Evolutionary conservation across 805 yeast genomes (phyloP), one percentile per base, ranked within the genome.

Genomic region (Ogataea haglerorum): DNA sequence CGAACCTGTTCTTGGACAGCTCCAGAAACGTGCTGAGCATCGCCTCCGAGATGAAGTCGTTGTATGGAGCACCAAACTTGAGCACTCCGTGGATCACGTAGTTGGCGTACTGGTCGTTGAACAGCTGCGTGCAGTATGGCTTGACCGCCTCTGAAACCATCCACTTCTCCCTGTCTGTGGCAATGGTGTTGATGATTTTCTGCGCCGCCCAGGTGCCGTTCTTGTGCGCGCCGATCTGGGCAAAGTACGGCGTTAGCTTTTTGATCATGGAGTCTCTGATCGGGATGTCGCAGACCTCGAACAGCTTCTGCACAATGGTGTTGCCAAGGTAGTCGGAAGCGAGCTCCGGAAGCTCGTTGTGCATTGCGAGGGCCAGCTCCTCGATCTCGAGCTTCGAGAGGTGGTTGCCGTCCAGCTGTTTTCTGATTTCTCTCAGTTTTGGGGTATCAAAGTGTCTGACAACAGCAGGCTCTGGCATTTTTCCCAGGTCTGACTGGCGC

Each of bases 121-220:
- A 85, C 49, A 93, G 69, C 36, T 90, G 86, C 1, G 85, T 86
- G 34, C 93, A 77, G 56, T 84, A 89, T 1, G 95, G 93, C 45
- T 78, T 76, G 47, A 93, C 72, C 29, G 88, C 76, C 18, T 75
- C 68, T 7, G 82, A 80, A 31, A 93, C 85, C 35, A 84, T 59
- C 52, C 71, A 65, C 60, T 78, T 82, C 53, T 80, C 86, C 35
- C 76, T 72, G 31, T 72, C 79, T 47, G 72, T 64, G 13, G 54
- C 52, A 4, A 88, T 83, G 32, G 81, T 80, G 49, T 80, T 84
- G 52, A 93, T 89, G 63, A 93, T 82, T 63, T 91, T 93, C 63
- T 93, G 99, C 17, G 96, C 95, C 2, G 97, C 98, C 99, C 99
- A 93, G 5, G 99, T 93, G 47, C 99, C 99, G 61, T 93, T 93